Base-by-base conservation (phyloP, 257 asterid species). In the Nicotiana obtusifolia region DNA sequence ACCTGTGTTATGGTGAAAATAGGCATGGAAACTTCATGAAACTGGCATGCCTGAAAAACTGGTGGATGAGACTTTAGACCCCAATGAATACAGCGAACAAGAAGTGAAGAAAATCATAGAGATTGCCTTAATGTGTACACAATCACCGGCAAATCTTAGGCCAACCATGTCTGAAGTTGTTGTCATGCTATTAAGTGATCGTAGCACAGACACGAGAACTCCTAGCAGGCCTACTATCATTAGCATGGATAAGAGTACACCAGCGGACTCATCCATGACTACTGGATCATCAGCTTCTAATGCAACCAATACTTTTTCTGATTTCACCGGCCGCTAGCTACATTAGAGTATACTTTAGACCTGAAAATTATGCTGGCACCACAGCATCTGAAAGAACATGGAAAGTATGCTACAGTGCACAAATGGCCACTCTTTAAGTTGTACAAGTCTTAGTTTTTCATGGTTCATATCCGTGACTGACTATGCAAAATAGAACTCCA, bases 1-100 rank as follows among this genome's bases (percentile, higher is more conserved):
- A 73, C 1, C 2, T 80, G 20, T 31, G 57, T 4, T 10, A 28
- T 37, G 24, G 59, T 49, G 17, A 41, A 65, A 2, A 56, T 41
- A 94, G 98, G 98, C 98, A 0, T 92, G 97, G 96, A 92, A 90
- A 76, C 81, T 93, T 47, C 89, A 91, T 33, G 97, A 92, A 83
- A 77, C 81, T 1, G 92, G 89, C 19, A 83, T 75, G 86, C 91
- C 88, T 28, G 77, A 85, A 49, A 84, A 84, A 56, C 82, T 94
- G 83, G 95, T 87, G 15, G 98, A 94, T 17, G 90, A 89, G 83
- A 81, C 92, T 8, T 61, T 93, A 83, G 95, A 93, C 19, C 41
- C 85, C 1, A 84, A 49, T 6, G 94, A 91, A 9, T 93, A 83
- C 41, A 84, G 44, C 0, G 37, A 78, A 0, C 90, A 90, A 59